Conservation (phyloP, 805 yeast species). For the Metschnikowia hibisci region DNA sequence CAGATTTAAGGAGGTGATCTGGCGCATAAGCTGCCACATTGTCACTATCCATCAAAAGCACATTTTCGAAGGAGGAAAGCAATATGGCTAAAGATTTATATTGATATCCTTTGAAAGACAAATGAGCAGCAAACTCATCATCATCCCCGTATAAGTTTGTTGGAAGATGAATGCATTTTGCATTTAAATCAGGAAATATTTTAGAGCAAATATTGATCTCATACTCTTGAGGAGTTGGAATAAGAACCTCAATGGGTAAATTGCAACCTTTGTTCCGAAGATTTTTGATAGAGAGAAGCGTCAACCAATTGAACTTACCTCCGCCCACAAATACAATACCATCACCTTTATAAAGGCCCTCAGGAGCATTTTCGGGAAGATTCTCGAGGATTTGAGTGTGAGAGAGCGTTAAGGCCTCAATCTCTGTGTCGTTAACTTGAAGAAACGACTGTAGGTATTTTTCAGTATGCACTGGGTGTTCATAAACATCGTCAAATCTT, state of each 20-base stretch:
- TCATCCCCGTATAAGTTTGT: slow-evolving; percentile 22
- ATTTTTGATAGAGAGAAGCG: slow-evolving; percentile 59
- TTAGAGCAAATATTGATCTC: slow-evolving; percentile 55
- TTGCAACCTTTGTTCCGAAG: slow-evolving; percentile 63
- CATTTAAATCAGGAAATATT: slow-evolving; percentile 36
- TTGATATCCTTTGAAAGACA: slow-evolving; percentile 42
- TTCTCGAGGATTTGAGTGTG: slow-evolving; percentile 45
- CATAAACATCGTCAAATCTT: slow-evolving; percentile 35
- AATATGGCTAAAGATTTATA: slow-evolving; percentile 41
- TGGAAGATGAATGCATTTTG: slow-evolving; percentile 38
- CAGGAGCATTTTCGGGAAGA: slow-evolving; percentile 41
- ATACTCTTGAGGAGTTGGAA: slow-evolving; percentile 67
- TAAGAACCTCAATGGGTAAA: slow-evolving; percentile 77
- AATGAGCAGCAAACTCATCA: slow-evolving; percentile 22
- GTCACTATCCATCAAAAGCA: slow-evolving; percentile 72
- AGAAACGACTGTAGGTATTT: slow-evolving; percentile 49
- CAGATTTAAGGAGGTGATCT: slow-evolving; percentile 51
- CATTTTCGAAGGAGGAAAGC: slow-evolving; percentile 58
- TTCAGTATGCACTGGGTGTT: slow-evolving; percentile 44
- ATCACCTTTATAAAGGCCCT: slow-evolving; percentile 37
- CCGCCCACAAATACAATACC: slow-evolving; percentile 78
- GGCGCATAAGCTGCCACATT: slow-evolving; percentile 67
- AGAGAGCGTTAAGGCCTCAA: slow-evolving; percentile 41
- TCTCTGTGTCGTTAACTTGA: slow-evolving; percentile 41
- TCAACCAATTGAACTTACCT: slow-evolving; percentile 70